Evolutionary conservation across 2,329 filamentous ascomycete species (phyloP).

Genomic region (Colletotrichum liaoningense): DNA sequence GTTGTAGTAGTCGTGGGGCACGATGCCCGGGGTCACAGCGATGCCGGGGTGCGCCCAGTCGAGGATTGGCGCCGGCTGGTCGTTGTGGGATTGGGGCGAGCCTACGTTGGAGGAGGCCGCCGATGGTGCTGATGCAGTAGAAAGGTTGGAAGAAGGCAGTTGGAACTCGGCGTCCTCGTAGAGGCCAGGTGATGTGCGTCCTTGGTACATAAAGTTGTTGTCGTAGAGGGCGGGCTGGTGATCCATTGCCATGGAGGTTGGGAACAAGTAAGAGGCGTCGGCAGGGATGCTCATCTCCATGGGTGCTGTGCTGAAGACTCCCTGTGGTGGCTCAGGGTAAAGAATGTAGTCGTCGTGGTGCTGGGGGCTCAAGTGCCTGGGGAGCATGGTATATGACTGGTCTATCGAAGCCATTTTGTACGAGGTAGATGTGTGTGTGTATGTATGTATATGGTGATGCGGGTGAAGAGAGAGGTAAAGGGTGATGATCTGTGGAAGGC

Average conservation of each 20-base stretch:
- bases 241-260: constrained; percentile 58
- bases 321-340: constrained; percentile 58
- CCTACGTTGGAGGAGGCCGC: constrained; percentile 75
- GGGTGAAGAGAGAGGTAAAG: not conserved
- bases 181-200: constrained; percentile 59
- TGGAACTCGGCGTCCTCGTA: constrained; percentile 65
- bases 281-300: constrained; percentile 62
- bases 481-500: not conserved
- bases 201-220: constrained; percentile 57
- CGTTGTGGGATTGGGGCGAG: constrained; percentile 73
- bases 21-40: constrained; percentile 72
- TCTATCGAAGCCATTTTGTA: constrained; percentile 39
- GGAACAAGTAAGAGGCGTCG: constrained; percentile 56
- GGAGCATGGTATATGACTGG: constrained; percentile 43
- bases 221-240: constrained; percentile 60
- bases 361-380: constrained; percentile 41
- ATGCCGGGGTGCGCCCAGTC: constrained; percentile 70
- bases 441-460: not conserved
- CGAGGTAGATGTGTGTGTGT: not conserved
- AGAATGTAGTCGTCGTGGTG: constrained; percentile 53
- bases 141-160: constrained; percentile 68
- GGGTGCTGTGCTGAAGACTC: constrained; percentile 52
- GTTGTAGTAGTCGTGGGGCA: constrained; percentile 66
- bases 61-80: constrained; percentile 66
- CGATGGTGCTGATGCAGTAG: constrained; percentile 70